A percentile compares a stretch with the other conserved stretches of the same genome.
Evolutionary conservation across 345 rosid genomes (phyloP).

Genomic region (Murraya paniculata): DNA sequence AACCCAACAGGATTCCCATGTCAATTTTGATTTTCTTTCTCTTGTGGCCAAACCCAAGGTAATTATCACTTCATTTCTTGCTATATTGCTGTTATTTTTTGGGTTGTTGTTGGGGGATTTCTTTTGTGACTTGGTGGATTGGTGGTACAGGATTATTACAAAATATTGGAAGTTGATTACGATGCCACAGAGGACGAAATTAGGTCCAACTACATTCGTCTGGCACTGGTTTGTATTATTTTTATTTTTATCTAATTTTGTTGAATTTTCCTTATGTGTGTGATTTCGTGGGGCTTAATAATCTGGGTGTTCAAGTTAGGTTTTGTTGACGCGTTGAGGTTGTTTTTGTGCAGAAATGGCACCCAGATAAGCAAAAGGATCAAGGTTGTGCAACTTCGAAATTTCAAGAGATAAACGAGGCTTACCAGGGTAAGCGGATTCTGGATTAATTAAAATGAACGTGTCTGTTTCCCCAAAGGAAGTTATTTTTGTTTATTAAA

Average conservation of each 20-base stretch:
- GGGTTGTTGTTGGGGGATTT: not conserved
- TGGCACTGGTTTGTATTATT: slow-evolving; percentile 63
- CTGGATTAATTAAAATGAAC: not conserved
- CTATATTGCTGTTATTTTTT: not conserved
- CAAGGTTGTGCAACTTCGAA: slow-evolving; percentile 60
- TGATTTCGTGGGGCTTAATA: not conserved
- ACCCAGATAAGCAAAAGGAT: slow-evolving; percentile 83
- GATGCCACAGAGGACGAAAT: slow-evolving; percentile 86
- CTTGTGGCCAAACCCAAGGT: slow-evolving; percentile 71
- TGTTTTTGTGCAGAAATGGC: slow-evolving; percentile 71
- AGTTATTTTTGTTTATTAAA: not conserved
- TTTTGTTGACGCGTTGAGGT: not conserved
- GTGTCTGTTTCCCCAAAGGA: not conserved
- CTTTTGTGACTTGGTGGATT: not conserved
- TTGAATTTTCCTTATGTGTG: not conserved
- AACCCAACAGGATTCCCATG: slow-evolving; percentile 32
- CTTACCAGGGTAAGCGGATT: slow-evolving; percentile 68
- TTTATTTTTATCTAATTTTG: not conserved
- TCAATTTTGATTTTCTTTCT: slow-evolving; percentile 64
- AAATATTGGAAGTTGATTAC: slow-evolving; percentile 72
- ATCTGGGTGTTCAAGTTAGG: not conserved
- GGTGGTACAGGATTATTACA: slow-evolving; percentile 71
- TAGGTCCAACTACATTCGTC: slow-evolving; percentile 91
- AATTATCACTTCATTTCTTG: not conserved
- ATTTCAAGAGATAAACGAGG: slow-evolving; percentile 98